A percentile compares a stretch with the other conserved stretches of the same genome.
Evolutionary conservation across 1,284 basidiomycete genomes (phyloP).

Genomic region (Austropuccinia psidii): DNA sequence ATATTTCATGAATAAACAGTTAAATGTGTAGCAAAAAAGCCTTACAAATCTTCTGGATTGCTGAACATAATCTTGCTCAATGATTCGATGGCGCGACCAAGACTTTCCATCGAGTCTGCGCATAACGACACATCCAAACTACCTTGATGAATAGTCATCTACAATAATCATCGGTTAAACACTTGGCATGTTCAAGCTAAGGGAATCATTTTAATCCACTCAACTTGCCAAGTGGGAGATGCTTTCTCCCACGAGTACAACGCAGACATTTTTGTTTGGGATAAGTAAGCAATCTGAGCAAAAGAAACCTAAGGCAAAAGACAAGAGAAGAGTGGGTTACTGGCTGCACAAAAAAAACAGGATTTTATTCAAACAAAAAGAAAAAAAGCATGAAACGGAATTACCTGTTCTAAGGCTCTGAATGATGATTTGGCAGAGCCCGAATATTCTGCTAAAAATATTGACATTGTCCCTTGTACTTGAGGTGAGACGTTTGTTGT

Average conservation of each 20-base stretch:
- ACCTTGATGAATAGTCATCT: slow-evolving; percentile 18
- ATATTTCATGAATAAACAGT: neutral
- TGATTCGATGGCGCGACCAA: slow-evolving; percentile 39
- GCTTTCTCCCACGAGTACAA: too few relatives aligned
- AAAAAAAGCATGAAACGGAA: too few relatives aligned
- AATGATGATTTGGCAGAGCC: neutral
- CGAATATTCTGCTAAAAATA: slow-evolving; percentile 12
- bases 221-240: too few relatives aligned
- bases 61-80: slow-evolving; percentile 15
- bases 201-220: too few relatives aligned
- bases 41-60: neutral
- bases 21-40: neutral
- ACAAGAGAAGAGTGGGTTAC: too few relatives aligned
- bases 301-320: neutral
- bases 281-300: neutral
- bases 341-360: neutral
- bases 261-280: too few relatives aligned
- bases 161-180: neutral
- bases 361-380: neutral
- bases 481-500: slow-evolving; percentile 2
- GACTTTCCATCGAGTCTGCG: slow-evolving; percentile 49
- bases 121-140: slow-evolving; percentile 47
- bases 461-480: neutral
- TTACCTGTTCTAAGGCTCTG: neutral
- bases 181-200: too few relatives aligned